Conservation (phyloP, 2,329 filamentous ascomycete genomes). For the Fusarium acutatum region DNA sequence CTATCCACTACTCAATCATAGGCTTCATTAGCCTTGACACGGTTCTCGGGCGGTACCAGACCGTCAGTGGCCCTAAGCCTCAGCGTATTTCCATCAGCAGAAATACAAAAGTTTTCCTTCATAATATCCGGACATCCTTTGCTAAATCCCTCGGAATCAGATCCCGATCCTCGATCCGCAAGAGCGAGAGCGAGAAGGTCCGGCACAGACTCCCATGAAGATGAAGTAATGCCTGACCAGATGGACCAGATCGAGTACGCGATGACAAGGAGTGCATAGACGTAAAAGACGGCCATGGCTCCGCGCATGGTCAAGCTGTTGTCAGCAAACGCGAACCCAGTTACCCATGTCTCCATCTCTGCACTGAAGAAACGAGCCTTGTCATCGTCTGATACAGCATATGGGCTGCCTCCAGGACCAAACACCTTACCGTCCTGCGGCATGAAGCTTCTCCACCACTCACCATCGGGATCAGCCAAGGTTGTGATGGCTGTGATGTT, state of each 20-base stretch:
- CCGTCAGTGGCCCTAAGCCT: not conserved
- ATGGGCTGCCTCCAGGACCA: conserved; percentile 26
- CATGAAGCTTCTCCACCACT: conserved; percentile 36
- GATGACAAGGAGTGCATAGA: not conserved
- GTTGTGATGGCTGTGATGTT: conserved; percentile 7
- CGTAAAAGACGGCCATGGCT: conserved; percentile 12
- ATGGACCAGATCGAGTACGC: conserved; percentile 8
- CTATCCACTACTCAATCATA: not conserved
- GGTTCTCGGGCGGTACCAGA: not conserved
- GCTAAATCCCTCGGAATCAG: rapidly evolving
- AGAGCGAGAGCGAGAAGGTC: conserved; percentile 9
- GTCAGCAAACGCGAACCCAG: conserved; percentile 27
- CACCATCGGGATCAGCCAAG: conserved; percentile 2
- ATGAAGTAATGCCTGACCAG: conserved; percentile 6
- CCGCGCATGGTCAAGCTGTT: conserved; percentile 14
- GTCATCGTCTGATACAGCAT: conserved; percentile 10
- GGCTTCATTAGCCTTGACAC: not conserved
- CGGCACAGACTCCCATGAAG: conserved; percentile 14
- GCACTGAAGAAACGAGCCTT: not conserved
- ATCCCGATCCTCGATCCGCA: not conserved
- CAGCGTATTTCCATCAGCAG: not conserved
- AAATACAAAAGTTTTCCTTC: conserved; percentile 8
- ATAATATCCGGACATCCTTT: not conserved
- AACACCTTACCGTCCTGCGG: conserved; percentile 24
- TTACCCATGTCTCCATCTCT: conserved; percentile 35